Conservation (phyloP, 2,329 filamentous ascomycete genomes). For the Alternaria triticimaculans region DNA sequence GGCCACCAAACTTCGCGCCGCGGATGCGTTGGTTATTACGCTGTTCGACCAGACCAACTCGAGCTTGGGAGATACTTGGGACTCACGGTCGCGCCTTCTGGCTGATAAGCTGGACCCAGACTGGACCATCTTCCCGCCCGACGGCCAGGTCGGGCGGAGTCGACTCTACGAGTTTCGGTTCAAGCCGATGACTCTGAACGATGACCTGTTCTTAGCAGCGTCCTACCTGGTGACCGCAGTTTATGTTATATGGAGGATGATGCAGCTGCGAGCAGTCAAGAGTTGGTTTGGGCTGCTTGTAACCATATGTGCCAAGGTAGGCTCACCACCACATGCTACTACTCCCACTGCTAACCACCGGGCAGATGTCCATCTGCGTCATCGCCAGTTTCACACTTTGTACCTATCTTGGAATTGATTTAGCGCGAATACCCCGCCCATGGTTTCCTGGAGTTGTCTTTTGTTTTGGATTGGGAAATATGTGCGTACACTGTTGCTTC, state of each 20-base stretch:
- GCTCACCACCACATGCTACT: background rate
- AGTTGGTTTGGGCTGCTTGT: constrained; percentile 75
- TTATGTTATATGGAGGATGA: constrained; percentile 72
- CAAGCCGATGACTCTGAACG: constrained; percentile 71
- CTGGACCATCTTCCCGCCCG: constrained; percentile 71
- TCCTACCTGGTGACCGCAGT: constrained; percentile 69
- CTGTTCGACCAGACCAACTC: constrained; percentile 73
- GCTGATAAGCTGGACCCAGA: constrained; percentile 57
- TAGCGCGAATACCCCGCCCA: constrained; percentile 75
- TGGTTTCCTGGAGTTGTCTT: constrained; percentile 80
- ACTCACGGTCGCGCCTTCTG: constrained; percentile 63
- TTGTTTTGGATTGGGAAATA: constrained; percentile 78
- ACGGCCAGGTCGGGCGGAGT: constrained; percentile 61
- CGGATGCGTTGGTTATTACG: constrained; percentile 80
- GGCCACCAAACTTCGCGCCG: constrained; percentile 70
- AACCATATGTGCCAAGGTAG: constrained; percentile 70
- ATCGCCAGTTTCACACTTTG: constrained; percentile 82
- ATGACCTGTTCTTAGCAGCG: constrained; percentile 67
- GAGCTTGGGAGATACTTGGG: constrained; percentile 70
- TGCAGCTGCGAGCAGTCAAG: constrained; percentile 75
- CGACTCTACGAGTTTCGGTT: constrained; percentile 81
- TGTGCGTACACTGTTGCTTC: constrained; percentile 47
- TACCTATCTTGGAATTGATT: constrained; percentile 74
- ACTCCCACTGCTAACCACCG: constrained; percentile 15
- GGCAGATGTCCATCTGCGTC: constrained; percentile 69